Conservation (phyloP, 2,329 filamentous ascomycete genomes). For the Fusarium transvaalense region DNA sequence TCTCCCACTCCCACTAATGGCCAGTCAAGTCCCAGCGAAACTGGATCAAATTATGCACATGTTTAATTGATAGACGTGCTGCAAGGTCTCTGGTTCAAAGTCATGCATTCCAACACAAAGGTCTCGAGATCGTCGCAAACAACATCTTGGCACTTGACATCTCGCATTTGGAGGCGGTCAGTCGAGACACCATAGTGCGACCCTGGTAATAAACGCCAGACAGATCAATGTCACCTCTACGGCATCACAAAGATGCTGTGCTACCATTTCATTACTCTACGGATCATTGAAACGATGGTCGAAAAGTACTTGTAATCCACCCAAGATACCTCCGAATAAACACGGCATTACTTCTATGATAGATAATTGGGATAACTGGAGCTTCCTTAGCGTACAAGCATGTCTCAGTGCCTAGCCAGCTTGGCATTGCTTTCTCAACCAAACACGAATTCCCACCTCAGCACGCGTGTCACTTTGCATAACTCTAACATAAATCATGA, state of each 20-base stretch:
- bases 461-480: conserved; percentile 3
- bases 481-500: not conserved
- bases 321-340: not conserved
- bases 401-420: conserved; percentile 6
- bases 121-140: not conserved
- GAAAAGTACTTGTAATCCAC: not conserved
- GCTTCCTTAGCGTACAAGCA: not conserved
- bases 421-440: conserved; percentile 2
- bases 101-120: not conserved
- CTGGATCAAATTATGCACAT: not conserved
- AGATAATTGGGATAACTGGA: not conserved
- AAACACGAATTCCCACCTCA: not conserved
- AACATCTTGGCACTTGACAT: not conserved
- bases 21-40: not conserved
- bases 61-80: not conserved
- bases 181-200: not conserved
- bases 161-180: conserved; percentile 7
- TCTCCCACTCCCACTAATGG: not conserved
- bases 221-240: not conserved
- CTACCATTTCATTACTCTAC: not conserved
- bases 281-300: not conserved
- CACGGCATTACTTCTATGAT: not conserved
- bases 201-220: not conserved
- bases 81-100: not conserved
- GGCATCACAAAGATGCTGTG: not conserved